phyloP scores from a whole-genome alignment of 108 stramenopile species.

The Skeletonema costatum region DNA sequence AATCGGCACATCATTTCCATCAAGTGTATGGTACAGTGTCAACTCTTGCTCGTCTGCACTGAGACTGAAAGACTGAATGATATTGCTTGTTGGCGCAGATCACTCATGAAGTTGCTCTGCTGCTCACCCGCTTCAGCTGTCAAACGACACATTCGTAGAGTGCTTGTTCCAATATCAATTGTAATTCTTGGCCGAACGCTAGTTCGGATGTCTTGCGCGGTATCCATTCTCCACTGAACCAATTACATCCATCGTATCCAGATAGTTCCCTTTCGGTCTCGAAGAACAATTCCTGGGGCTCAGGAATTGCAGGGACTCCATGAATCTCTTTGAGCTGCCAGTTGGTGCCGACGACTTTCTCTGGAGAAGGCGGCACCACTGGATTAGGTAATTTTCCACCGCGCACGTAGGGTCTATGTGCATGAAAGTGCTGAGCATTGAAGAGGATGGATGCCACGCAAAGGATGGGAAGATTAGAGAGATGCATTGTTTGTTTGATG shows the following conservation, averaged over 20 bases:
- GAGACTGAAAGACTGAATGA: not conserved
- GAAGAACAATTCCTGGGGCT: not conserved
- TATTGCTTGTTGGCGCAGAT: not conserved
- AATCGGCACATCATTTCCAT: not conserved
- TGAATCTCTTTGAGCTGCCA: not conserved
- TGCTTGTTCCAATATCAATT: not conserved
- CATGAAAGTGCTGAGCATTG: not conserved
- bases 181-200: not conserved
- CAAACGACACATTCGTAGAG: not conserved
- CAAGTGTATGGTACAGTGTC: not conserved
- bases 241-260: not conserved
- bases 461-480: not conserved
- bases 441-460: not conserved
- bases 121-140: not conserved
- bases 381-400: not conserved
- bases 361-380: not conserved
- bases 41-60: not conserved
- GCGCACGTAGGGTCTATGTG: not conserved
- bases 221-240: not conserved
- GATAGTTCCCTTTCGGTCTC: not conserved
- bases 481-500: not conserved
- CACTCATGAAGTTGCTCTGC: not conserved
- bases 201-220: not conserved
- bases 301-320: not conserved
- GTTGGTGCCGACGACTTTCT: not conserved